phyloP scores from a whole-genome alignment of 2,329 filamentous ascomycete genomes.

The Chalaropsis ovoidea region DNA sequence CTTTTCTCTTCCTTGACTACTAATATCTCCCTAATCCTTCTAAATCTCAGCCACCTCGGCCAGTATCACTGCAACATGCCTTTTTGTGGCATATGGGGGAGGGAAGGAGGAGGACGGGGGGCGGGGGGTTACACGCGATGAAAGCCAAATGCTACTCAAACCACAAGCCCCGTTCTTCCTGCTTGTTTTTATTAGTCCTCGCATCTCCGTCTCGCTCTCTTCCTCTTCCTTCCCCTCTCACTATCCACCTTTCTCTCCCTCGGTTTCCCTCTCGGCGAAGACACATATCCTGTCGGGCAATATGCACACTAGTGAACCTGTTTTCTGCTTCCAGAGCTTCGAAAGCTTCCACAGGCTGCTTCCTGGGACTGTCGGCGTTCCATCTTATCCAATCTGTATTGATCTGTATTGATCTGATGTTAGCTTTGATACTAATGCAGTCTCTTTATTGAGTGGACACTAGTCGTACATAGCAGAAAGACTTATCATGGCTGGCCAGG shows the following conservation, averaged over 20 bases:
- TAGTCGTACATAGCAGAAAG: no score
- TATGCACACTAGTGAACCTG: conserved; percentile 10
- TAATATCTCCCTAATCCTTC: neutral
- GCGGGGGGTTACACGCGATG: neutral
- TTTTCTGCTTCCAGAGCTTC: conserved; percentile 5
- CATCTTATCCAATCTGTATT: neutral
- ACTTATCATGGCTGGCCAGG: neutral
- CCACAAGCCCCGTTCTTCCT: neutral
- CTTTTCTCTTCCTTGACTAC: neutral
- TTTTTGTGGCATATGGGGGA: neutral
- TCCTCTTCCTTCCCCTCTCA: neutral
- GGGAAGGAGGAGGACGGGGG: neutral
- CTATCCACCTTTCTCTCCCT: neutral
- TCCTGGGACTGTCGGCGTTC: neutral
- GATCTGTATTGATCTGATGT: neutral
- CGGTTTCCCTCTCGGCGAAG: conserved; percentile 2
- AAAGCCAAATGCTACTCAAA: neutral
- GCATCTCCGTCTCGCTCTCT: neutral
- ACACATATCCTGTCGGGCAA: conserved; percentile 1
- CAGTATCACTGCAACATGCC: neutral
- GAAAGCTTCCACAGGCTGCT: conserved; percentile 6
- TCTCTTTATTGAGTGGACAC: neutral
- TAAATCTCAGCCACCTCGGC: neutral
- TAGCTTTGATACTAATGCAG: conserved; percentile 3
- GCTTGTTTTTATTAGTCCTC: neutral